Percentiles rank a stretch among this genome's conserved stretches.
Conservation (phyloP, 768 basidiomycete species). For the Lactarius psammicola region DNA sequence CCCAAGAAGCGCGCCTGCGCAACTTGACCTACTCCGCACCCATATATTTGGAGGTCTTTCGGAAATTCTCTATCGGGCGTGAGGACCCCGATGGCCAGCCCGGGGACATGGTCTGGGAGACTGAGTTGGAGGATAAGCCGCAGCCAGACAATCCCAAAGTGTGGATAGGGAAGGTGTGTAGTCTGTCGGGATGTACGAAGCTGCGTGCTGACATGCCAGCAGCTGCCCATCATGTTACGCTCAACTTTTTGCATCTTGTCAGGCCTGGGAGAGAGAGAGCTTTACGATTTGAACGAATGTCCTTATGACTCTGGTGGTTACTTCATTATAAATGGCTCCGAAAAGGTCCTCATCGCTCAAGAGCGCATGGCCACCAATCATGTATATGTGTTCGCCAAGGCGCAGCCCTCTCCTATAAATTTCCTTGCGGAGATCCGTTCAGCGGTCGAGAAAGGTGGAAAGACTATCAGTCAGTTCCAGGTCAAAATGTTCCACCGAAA, state of each 20-base stretch:
- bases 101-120: conserved; percentile 77
- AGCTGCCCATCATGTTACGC: conserved; percentile 98
- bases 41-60: conserved; percentile 93
- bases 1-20: conserved; percentile 92
- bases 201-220: neutral
- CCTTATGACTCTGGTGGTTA: conserved; percentile 99
- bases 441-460: conserved; percentile 96
- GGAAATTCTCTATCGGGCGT: conserved; percentile 73
- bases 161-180: conserved; percentile 88
- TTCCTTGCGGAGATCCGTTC: conserved; percentile 97
- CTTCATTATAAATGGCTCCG: conserved; percentile 99
- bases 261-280: conserved; percentile 70
- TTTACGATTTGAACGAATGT: conserved; percentile 94
- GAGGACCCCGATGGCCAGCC: conserved; percentile 79
- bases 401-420: conserved; percentile 91
- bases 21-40: conserved; percentile 97
- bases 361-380: conserved; percentile 99
- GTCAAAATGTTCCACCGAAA: conserved; percentile 95
- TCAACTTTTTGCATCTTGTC: conserved; percentile 93
- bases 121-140: conserved; percentile 60
- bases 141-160: conserved; percentile 73
- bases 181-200: neutral
- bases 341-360: conserved; percentile 99
- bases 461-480: conserved; percentile 96
- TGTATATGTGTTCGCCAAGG: conserved; percentile 98